Base-by-base conservation (phyloP, 2,329 filamentous ascomycete genomes). In the Colletotrichum karsti region DNA sequence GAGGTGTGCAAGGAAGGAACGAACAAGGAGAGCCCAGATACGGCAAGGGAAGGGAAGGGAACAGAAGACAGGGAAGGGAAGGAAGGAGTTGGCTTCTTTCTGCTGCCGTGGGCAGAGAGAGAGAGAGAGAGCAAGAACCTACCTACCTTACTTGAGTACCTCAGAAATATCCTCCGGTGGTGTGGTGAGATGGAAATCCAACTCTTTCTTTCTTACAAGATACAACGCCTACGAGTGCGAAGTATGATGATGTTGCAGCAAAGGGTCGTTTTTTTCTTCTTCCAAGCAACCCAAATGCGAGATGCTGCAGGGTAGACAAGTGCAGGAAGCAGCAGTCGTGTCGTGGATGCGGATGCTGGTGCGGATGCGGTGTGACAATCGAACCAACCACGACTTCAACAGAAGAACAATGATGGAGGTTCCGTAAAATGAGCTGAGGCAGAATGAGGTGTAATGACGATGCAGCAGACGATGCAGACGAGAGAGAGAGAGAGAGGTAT, bases 391-490 rank as follows among this genome's bases (percentile, higher is more conserved):
- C 48, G 35, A 20, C 15, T 13, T n/a, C 28, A 15, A 50, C 22
- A 33, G 22, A 13, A 24, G 35, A 30, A n/a, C 1, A 26, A 12
- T 30, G 51, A n/a, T 7, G 30, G 26, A 51, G 20, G 10, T 18
- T 12, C 12, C 35, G 51, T 28, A 42, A 42, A 12, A 35, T 46
- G 22, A 39, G 41, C 30, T 63, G 41, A 63, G 33, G 51, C 56
- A 39, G 42, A n/a, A n/a, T 37, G 30, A 61, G 28, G 50, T 55
- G 26, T 46, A 55, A 54, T 65, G 57, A 62, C 48, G 58, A 63
- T 50, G 28, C 26, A 26, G 13, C 8, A n/a, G 39, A n/a, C 15
- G 13, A 20, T 42, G 39, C n/a, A 15, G 39, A 20, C 5, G 39
- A 42, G n/a, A 42, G 13, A n/a, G 5, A 42, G 39, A 51, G 15